Evolutionary conservation across 2,329 filamentous ascomycete species (phyloP).

Genomic region (Xenoacremonium recifei): DNA sequence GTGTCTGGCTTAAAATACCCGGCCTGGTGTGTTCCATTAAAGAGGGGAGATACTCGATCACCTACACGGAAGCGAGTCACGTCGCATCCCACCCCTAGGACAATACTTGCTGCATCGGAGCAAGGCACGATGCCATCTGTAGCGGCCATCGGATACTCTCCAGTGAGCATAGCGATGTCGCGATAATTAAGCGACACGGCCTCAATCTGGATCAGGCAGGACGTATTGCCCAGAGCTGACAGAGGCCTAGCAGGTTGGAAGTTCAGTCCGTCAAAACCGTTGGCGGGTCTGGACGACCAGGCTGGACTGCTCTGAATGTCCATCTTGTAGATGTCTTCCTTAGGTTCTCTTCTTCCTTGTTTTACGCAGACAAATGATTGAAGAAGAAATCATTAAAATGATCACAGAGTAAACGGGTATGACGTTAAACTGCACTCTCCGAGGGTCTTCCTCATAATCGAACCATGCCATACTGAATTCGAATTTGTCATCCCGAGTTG

Average conservation of each 20-base stretch:
- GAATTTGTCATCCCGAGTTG: no score
- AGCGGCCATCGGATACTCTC: slow-evolving; percentile 1
- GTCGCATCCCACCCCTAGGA: slow-evolving; percentile 43
- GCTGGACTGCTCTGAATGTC: neutral
- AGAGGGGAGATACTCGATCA: slow-evolving; percentile 52
- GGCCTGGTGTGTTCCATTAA: slow-evolving; percentile 46
- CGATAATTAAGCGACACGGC: slow-evolving; percentile 6
- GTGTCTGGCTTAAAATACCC: slow-evolving; percentile 31
- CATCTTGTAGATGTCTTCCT: no score
- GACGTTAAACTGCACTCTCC: no score
- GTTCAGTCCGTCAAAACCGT: neutral
- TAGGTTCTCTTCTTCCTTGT: no score
- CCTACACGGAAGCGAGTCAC: slow-evolving; percentile 41
- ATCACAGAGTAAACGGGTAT: no score
- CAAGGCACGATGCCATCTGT: slow-evolving; percentile 4
- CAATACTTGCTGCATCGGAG: slow-evolving; percentile 46
- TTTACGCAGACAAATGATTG: no score
- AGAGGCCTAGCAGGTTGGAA: neutral
- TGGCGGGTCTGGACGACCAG: neutral
- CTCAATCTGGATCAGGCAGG: slow-evolving; percentile 2
- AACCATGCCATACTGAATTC: no score
- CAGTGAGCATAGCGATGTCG: slow-evolving; percentile 5
- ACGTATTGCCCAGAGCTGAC: neutral
- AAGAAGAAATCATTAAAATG: no score
- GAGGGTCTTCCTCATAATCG: no score